Base-by-base conservation (phyloP, 805 yeast species). In the Tetrapisispora fleetii region DNA sequence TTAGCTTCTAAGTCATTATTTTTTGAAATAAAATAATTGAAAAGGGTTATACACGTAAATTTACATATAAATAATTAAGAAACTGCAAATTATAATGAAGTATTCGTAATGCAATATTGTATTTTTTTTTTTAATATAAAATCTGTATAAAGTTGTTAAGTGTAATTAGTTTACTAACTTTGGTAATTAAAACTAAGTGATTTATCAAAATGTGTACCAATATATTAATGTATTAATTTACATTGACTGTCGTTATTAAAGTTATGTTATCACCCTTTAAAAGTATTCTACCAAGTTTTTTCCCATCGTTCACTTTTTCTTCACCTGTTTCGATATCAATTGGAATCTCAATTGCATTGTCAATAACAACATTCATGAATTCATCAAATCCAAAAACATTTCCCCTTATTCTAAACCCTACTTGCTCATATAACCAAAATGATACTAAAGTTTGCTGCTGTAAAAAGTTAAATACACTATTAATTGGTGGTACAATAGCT, bases 201-300 rank as follows among this genome's bases (percentile, higher is more conserved):
- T 19, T 38, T 13, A 37, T 19, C n/a, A 17, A 37, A 9, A 13
- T 37, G 21, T 3, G 11, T 6, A 9, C 14, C 3, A 37, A 4
- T 19, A 21, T 21, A 19, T 21, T 14, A 19, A 38, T 7, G 5
- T 10, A 24, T 43, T 33, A 33, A 11, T 47, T 43, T 37, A 48
- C 50, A n/a, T 55, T 58, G n/a, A 48, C 46, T 1, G 65, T 49
- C 9, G 74, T 66, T 32, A 93, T 83, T 49, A 91, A 68, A 9
- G 96, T 83, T 41, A 93, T 86, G 62, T 89, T 93, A 62, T 93
- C 99, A 4, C 99, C 99, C 66, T 93, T 93, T 49, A 93, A 70
- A 54, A 93, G 64, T 22, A 93, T 78, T 50, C 85, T 72, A 1
- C 96, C 96, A 49, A 87, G 60, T n/a, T 68, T 67, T 27, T 78